Evolutionary conservation across 805 yeast species (phyloP), one percentile per base, ranked within the genome.

Genomic region (Myxozyma udenii): DNA sequence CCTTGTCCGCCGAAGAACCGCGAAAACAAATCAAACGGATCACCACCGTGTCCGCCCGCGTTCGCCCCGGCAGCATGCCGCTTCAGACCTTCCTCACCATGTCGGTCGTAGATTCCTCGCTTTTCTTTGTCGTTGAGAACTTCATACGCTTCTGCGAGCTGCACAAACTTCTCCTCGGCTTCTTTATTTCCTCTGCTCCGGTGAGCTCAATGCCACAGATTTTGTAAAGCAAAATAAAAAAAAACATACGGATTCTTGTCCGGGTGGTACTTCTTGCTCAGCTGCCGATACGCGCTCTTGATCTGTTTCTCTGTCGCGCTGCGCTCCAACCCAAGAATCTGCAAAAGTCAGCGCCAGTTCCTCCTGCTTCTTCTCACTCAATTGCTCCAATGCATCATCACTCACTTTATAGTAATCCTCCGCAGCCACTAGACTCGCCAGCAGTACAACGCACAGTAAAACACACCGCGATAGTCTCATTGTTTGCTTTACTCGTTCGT

Each of bases 121-220:
- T 86, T 85, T 50, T 85, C 87, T 3, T 77, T 66, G 65, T 88
- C 87, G 58, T 80, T 77, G 55, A 89, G 75, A 11, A 88, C 85
- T 49, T 89, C 96, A 67, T 91, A 91, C 0, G 98, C 98, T 64
- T 85, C 95, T 14, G 95, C 95, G 25, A 93, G 78, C 68, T 89
- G 95, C 45, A 93, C 83, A 67, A 90, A 93, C 69, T 79, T 83
- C 44, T 85, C 83, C 59, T 87, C 89, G 0, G 97, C 95, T 25
- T 78, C 84, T 6, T 87, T 88, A 61, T 84, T 79, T 4, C 84
- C 85, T 1, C 66, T 63, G 77, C 57, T 5, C 19, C 23, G 37
- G 26, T 37, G 28, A 68, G 14, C 19, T 26, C 16, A 19, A 19
- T 22, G 23, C 16, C 9, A 7, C 9, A 14, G 4, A 12, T 14